Conservation (phyloP, 805 yeast species). For the Lipomyces yamanashiensis region DNA sequence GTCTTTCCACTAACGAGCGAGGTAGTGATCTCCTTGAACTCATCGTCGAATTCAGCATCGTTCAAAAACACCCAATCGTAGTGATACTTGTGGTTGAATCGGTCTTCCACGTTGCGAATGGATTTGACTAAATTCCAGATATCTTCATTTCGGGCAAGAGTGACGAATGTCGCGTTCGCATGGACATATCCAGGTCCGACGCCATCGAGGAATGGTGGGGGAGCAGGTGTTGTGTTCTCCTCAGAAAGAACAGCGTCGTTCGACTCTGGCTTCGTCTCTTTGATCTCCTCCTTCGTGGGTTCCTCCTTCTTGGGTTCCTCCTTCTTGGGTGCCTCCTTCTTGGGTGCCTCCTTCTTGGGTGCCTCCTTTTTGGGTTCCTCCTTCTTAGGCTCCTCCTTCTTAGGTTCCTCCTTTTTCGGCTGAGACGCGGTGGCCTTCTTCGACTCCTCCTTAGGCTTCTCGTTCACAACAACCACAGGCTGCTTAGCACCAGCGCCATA, state of each 20-base stretch:
- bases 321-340: background rate
- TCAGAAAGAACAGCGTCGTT: background rate
- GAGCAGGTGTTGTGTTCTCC: constrained; percentile 9
- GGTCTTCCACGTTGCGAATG: constrained; percentile 72
- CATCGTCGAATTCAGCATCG: constrained; percentile 73
- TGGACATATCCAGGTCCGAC: constrained; percentile 26
- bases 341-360: background rate
- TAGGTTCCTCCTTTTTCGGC: background rate
- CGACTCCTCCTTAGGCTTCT: constrained; percentile 7
- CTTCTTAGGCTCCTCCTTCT: background rate
- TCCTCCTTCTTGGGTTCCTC: constrained; percentile 5
- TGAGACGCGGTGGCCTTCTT: background rate
- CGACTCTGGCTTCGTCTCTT: constrained; percentile 1
- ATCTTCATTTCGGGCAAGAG: constrained; percentile 73
- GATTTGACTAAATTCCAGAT: constrained; percentile 60
- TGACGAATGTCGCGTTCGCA: constrained; percentile 66
- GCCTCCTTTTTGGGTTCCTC: background rate
- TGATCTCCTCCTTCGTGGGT: background rate
- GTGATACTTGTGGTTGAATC: constrained; percentile 73
- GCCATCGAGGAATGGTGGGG: constrained; percentile 15
- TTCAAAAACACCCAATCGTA: constrained; percentile 95
- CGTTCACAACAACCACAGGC: constrained; percentile 2
- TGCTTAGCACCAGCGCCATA: constrained; percentile 1
- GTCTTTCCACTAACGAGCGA: constrained; percentile 67
- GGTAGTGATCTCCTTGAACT: constrained; percentile 62